Percentiles rank a stretch among this genome's conserved stretches.
Evolutionary conservation across 2,329 filamentous ascomycete species (phyloP).

Genomic region (Xylariales sp.): DNA sequence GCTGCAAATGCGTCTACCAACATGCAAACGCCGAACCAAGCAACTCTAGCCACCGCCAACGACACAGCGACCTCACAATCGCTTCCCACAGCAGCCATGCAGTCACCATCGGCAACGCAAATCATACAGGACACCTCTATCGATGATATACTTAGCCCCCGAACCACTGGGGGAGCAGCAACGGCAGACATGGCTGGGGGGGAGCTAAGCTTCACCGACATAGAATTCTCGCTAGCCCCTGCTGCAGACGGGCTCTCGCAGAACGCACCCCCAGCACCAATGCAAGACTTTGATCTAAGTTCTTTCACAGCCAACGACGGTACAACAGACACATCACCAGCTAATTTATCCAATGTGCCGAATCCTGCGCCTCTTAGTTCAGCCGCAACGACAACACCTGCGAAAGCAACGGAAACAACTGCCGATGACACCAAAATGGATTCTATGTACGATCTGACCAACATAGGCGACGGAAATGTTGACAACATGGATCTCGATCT

Average conservation of each 20-base stretch:
- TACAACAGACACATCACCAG: constrained; percentile 15
- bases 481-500: constrained; percentile 37
- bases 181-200: constrained; percentile 19
- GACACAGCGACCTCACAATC: constrained; percentile 13
- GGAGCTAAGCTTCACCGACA: constrained; percentile 51
- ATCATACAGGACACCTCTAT: constrained; percentile 15
- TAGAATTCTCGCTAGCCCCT: constrained; percentile 51
- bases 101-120: constrained; percentile 12
- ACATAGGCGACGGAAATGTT: constrained; percentile 21
- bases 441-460: constrained; percentile 43
- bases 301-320: constrained; percentile 28
- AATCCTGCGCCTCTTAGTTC: constrained; percentile 1
- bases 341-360: constrained; percentile 8
- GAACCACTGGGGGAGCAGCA: constrained; percentile 10
- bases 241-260: constrained; percentile 23
- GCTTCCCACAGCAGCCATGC: constrained; percentile 10
- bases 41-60: constrained; percentile 17
- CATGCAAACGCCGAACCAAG: constrained; percentile 21
- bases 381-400: constrained; percentile 10
- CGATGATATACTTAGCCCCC: constrained; percentile 12
- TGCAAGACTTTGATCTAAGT: constrained; percentile 40
- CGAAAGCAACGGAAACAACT: constrained; percentile 8
- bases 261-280: constrained; percentile 24
- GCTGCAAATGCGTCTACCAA: constrained; percentile 8
- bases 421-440: constrained; percentile 29